Percentiles rank a stretch among this genome's conserved stretches.
Evolutionary conservation across 257 asterid genomes (phyloP).

Genomic region (Primulina huaijiensis): DNA sequence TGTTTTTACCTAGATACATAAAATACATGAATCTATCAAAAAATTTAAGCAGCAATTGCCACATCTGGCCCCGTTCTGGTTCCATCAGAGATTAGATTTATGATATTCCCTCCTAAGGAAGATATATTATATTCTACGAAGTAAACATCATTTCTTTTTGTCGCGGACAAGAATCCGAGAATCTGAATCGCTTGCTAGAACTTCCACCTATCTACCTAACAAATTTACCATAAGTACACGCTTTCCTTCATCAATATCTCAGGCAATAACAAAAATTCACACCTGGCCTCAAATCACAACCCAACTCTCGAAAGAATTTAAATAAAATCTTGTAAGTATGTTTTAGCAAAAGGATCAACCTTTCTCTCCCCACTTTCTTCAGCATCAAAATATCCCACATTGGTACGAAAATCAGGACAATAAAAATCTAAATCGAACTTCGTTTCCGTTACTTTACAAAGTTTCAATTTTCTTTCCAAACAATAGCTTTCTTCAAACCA

Average conservation of each 20-base stretch:
- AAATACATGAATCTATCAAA: neutral
- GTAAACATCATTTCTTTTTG: neutral
- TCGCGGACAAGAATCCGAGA: neutral
- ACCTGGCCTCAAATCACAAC: neutral
- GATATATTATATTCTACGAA: neutral
- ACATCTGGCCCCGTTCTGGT: neutral
- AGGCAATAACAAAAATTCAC: neutral
- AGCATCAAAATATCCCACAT: neutral
- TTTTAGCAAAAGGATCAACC: too few relatives aligned
- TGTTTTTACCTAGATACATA: too few relatives aligned
- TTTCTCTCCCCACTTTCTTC: neutral
- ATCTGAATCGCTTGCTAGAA: neutral
- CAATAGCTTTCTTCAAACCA: conserved; percentile 3
- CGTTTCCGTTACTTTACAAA: neutral
- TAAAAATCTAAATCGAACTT: neutral
- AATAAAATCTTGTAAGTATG: conserved; percentile 1
- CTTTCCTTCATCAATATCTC: conserved; percentile 7
- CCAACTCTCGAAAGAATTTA: neutral
- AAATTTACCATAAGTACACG: neutral
- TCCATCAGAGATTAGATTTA: neutral
- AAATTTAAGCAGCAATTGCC: neutral
- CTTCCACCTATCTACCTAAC: neutral
- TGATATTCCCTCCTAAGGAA: neutral
- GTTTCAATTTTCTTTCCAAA: neutral
- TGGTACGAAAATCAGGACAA: neutral